Conservation (phyloP, 768 basidiomycete genomes). For the Fomitopsis serialis region DNA sequence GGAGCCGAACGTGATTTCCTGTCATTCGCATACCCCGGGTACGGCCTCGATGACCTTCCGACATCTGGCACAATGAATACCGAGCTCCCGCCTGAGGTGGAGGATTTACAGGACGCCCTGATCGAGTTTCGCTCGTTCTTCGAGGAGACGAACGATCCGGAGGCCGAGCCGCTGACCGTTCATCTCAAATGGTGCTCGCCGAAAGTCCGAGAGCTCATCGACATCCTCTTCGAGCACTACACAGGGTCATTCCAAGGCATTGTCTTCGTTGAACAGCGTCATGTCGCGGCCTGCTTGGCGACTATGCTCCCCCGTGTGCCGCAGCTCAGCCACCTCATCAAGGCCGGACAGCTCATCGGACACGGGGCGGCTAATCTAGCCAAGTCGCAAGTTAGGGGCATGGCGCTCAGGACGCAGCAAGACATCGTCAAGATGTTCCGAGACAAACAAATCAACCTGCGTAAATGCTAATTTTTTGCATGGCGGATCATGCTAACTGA, state of each 20-base stretch:
- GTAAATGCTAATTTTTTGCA: conserved; percentile 35
- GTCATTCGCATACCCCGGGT: conserved; percentile 7
- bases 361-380: conserved; percentile 42
- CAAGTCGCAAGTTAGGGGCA: conserved; percentile 40
- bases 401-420: conserved; percentile 48
- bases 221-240: conserved; percentile 51
- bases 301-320: conserved; percentile 58
- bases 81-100: conserved; percentile 35
- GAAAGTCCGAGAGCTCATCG: conserved; percentile 60
- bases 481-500: neutral
- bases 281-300: conserved; percentile 67
- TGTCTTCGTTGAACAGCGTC: conserved; percentile 83
- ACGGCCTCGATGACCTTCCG: neutral
- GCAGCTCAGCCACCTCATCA: conserved; percentile 49
- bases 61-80: neutral
- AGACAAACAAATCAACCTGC: conserved; percentile 56
- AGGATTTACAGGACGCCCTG: conserved; percentile 46
- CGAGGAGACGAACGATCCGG: conserved; percentile 24
- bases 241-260: conserved; percentile 68
- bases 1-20: conserved; percentile 22
- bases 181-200: conserved; percentile 66
- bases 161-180: conserved; percentile 35
- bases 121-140: conserved; percentile 36
- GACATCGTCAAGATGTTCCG: conserved; percentile 64
- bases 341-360: conserved; percentile 65